Evolutionary conservation across 2,329 filamentous ascomycete genomes (phyloP).

Genomic region (Exophiala sideris): DNA sequence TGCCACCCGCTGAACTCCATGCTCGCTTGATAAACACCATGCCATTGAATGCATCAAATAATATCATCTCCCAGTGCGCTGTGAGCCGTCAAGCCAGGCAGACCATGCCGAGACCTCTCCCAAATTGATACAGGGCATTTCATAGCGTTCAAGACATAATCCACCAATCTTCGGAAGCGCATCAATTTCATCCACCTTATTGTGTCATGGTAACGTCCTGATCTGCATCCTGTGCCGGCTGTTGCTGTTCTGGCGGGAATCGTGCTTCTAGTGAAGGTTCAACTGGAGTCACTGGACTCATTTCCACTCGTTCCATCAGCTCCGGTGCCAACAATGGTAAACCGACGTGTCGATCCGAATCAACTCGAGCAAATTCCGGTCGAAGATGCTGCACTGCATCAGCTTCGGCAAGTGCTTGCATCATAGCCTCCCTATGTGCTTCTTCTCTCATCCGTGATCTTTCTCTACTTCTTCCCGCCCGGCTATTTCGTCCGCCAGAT

Average conservation of each 20-base stretch:
- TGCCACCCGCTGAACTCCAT: not conserved
- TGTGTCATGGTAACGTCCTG: slow-evolving; percentile 28
- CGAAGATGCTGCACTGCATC: slow-evolving; percentile 23
- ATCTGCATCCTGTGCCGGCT: slow-evolving; percentile 6
- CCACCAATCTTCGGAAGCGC: not conserved
- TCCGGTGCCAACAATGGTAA: slow-evolving; percentile 21
- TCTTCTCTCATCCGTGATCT: slow-evolving; percentile 17
- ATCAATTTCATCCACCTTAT: slow-evolving; percentile 5
- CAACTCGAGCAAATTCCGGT: slow-evolving; percentile 11
- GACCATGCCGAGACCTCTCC: not conserved
- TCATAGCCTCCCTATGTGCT: slow-evolving; percentile 22
- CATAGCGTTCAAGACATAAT: not conserved
- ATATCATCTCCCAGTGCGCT: no score
- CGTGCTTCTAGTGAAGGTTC: slow-evolving; percentile 4
- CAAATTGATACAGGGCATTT: not conserved
- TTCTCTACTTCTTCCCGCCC: slow-evolving; percentile 19
- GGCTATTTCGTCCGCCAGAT: slow-evolving; percentile 10
- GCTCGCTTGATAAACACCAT: not conserved
- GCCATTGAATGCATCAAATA: no score
- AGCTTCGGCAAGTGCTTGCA: slow-evolving; percentile 21
- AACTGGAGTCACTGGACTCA: slow-evolving; percentile 13
- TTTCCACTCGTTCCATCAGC: slow-evolving; percentile 20
- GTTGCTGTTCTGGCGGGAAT: not conserved
- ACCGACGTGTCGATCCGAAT: slow-evolving; percentile 14
- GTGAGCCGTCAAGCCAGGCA: not conserved